Base-by-base conservation (phyloP, 106 monocot species). In the Dendrobium huoshanense region DNA sequence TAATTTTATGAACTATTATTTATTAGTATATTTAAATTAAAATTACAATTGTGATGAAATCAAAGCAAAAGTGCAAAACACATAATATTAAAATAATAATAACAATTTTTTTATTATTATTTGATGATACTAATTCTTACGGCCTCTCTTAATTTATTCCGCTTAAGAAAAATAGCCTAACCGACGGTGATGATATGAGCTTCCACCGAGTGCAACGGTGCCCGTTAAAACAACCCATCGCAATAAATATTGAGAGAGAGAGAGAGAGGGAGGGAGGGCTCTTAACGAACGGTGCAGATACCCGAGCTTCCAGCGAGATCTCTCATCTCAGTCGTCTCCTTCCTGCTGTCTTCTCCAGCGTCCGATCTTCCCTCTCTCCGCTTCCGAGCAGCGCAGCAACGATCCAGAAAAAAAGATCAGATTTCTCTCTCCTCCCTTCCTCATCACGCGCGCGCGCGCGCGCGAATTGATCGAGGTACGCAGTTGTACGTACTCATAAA, bases 241-340 rank as follows among this genome's bases (percentile, higher is more conserved):
- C 41, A 7, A 44, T 41, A 74, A n/a, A 74, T 41, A 74, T 5
- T 20, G 41, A 42, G 73, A 42, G 5, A 73, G 74, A 41, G 74
- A 44, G 4, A n/a, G 74, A 74, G n/a, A 74, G 74, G 18, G 42
- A n/a, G 76, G 37, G 44, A 49, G 25, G 7, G 33, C 1, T 9
- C 31, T 48, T 37, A 78, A 58, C 78, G 78, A 40, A 82, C 82
- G 82, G 82, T 78, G 82, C 44, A 78, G 82, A 82, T 82, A 77
- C 48, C 77, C 68, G 41, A 42, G 24, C 43, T 65, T 44, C 15
- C 27, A 19, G 19, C 25, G 45, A 77, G 80, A 47, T 61, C 43
- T 82, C 77, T 73, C 85, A 87, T 87, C 90, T 43, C 54, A 59
- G 49, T 85, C 87, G 87, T 81, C 90, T 89, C 84, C 84, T 84